phyloP scores from a whole-genome alignment of 2,329 filamentous ascomycete genomes.

The Parastagonospora avenae region DNA sequence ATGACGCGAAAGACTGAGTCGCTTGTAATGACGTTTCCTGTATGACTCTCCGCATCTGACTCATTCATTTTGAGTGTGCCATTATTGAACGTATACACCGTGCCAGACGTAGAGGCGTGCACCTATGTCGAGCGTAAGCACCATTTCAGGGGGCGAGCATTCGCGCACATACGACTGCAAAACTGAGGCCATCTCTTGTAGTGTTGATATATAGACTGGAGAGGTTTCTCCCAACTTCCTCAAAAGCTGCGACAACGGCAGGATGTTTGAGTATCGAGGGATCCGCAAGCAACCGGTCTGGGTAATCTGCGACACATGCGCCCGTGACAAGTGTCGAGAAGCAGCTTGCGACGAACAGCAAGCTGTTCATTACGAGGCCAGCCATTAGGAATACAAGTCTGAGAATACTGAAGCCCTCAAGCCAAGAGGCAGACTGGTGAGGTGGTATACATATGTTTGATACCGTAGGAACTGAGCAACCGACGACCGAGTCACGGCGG shows the following conservation, averaged over 20 bases:
- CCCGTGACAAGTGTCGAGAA: slow-evolving; percentile 4
- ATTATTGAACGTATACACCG: slow-evolving; percentile 33
- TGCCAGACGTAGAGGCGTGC: slow-evolving; percentile 27
- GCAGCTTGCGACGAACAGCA: slow-evolving; percentile 2
- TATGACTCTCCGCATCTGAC: slow-evolving; percentile 5
- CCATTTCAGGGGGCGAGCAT: no score
- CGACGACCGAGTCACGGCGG: background rate
- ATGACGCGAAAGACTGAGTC: slow-evolving; percentile 39
- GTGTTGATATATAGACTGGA: slow-evolving; percentile 22
- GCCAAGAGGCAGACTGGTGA: background rate
- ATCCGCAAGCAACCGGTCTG: slow-evolving; percentile 23
- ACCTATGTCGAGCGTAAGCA: slow-evolving; percentile 18
- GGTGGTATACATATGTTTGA: background rate
- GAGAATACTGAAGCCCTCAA: background rate
- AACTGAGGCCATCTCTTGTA: slow-evolving; percentile 36
- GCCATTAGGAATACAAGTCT: background rate
- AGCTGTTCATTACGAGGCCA: background rate
- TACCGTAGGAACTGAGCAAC: background rate
- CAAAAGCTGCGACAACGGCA: slow-evolving; percentile 28
- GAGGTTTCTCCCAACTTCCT: slow-evolving; percentile 23
- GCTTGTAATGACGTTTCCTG: slow-evolving; percentile 24
- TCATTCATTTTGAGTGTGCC: slow-evolving; percentile 40
- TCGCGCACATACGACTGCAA: slow-evolving; percentile 31
- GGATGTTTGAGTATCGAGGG: slow-evolving; percentile 24
- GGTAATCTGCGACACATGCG: slow-evolving; percentile 34